A percentile compares a stretch with the other conserved stretches of the same genome.
phyloP scores from a whole-genome alignment of 257 asterid species.

The Dorcoceras hygrometricum region DNA sequence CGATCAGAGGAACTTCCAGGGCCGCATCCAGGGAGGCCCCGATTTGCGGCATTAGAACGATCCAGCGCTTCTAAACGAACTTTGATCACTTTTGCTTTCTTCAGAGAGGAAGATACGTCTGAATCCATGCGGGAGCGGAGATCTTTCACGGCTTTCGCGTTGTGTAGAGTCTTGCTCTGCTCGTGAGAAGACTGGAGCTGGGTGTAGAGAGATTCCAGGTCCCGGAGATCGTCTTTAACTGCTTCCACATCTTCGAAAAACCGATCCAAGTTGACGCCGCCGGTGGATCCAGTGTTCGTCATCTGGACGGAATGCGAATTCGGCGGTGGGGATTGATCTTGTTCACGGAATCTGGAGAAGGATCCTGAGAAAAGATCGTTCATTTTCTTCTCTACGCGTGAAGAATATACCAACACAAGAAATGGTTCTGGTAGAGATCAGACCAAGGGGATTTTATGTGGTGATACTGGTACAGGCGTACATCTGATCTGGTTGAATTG shows the following conservation, averaged over 20 bases:
- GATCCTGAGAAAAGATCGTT: constrained; percentile 5
- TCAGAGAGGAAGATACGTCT: neutral
- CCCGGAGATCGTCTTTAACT: constrained; percentile 1
- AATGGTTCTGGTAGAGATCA: neutral
- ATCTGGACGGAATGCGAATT: neutral
- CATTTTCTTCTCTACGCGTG: neutral
- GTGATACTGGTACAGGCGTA: neutral
- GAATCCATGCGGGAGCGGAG: neutral
- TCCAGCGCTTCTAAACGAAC: constrained; percentile 1
- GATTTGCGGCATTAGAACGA: constrained; percentile 1
- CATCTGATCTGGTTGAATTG: neutral
- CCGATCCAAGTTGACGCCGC: neutral
- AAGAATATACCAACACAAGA: neutral
- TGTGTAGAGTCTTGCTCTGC: constrained; percentile 2
- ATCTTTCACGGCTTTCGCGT: neutral
- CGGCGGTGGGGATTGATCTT: neutral
- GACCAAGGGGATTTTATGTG: neutral
- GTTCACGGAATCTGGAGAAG: neutral
- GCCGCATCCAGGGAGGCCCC: constrained; percentile 1
- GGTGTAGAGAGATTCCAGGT: constrained; percentile 1
- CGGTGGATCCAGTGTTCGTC: neutral
- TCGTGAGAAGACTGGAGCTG: constrained; percentile 6
- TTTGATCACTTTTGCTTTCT: neutral
- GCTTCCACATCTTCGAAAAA: constrained; percentile 4
- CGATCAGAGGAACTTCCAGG: neutral